Evolutionary conservation across 495 filamentous ascomycete species (phyloP), one percentile per base, ranked within the genome.

Genomic region (Penicillium coffeae): DNA sequence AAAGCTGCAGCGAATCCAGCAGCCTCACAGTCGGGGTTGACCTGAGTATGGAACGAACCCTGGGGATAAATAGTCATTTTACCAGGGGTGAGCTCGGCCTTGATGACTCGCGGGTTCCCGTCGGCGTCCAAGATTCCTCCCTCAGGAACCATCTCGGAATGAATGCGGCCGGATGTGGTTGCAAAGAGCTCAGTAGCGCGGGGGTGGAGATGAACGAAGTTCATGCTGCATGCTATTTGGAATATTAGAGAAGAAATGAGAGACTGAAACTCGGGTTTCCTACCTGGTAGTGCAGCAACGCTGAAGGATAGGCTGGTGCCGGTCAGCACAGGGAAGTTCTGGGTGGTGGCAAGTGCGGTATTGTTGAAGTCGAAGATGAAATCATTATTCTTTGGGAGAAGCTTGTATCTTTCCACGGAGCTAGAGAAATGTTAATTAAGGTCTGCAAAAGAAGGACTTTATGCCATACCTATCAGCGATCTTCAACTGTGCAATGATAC

Each of bases 1-100:
- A 66, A 59, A 0, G 60, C 56, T 13, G 63, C 63, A 32, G 60
- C 49, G 30, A 63, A 66, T 16, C 54, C 58, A 21, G 63, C 60
- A 1, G 60, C 38, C 47, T 59, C 52, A 20, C 64, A 62, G 60
- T 75, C 69, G 16, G 67, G 71, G 51, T 79, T 78, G 52, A 71
- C 64, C 70, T 77, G 76, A 27, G 71, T 68, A 52, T 78, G 74
- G 27, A 78, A 63, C 45, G 63, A 72, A 3, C 58, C 74, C 6
- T 52, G 55, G 9, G 73, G 76, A 56, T 73, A 79, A 45, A 77
- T 66, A 1, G 75, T 79, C 58, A 77, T 65, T 57, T 67, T 64
- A 15, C 70, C 69, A 1, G 72, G 61, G 8, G 43, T 44, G 10
- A 78, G 58, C 9, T 60, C 65, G 3, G 52, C 36, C 36, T 47